Evolutionary conservation across 2,329 filamentous ascomycete genomes (phyloP).

Genomic region (Cyphellophora europaea): DNA sequence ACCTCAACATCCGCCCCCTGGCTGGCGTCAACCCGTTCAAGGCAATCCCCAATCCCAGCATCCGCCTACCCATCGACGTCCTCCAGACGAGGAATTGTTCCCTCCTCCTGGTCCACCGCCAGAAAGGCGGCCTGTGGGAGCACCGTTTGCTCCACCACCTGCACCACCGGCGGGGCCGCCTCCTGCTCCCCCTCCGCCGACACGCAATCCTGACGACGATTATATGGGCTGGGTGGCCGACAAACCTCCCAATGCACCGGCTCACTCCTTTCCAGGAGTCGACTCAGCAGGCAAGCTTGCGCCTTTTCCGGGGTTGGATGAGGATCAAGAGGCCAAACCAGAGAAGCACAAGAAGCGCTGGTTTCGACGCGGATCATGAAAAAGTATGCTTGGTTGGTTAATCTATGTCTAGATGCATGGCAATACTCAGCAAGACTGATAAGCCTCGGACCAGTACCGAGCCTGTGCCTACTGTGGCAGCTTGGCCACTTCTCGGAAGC

Average conservation of each 20-base stretch:
- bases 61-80: too few species aligned
- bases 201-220: neutral
- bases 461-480: neutral
- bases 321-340: neutral
- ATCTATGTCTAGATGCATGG: too few species aligned
- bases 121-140: too few species aligned
- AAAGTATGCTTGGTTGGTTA: too few species aligned
- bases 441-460: too few species aligned
- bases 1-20: too few species aligned
- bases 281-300: neutral
- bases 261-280: neutral
- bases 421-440: too few species aligned
- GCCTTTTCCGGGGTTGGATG: neutral
- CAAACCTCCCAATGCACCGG: neutral
- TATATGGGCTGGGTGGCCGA: neutral
- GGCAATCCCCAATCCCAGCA: too few species aligned
- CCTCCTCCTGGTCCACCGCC: neutral
- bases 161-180: neutral
- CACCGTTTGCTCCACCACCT: neutral
- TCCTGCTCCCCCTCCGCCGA: neutral
- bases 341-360: neutral
- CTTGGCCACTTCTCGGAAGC: constrained; percentile 47
- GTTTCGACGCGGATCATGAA: neutral
- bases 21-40: too few species aligned
- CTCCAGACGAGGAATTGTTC: neutral